Percentiles rank a stretch among this genome's conserved stretches.
Conservation (phyloP, 106 monocot genomes). For the Gastrodia elata region DNA sequence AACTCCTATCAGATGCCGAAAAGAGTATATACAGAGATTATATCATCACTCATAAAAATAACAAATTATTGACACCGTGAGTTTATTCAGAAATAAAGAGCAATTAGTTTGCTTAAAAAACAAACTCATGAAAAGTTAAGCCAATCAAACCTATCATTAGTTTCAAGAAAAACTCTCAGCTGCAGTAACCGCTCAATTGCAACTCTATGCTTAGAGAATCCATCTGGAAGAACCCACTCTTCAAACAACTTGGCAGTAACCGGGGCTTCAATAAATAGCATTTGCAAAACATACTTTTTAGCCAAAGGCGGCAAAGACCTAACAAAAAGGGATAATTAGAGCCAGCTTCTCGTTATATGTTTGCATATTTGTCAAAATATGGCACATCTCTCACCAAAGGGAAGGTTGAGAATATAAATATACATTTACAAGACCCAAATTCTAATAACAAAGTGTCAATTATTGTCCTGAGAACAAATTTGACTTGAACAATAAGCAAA, state of each 20-base stretch:
- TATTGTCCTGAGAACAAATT: not conserved
- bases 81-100: not conserved
- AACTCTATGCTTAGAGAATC: conserved; percentile 81
- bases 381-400: not conserved
- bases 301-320: conserved; percentile 90
- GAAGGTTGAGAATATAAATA: not conserved
- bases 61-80: not conserved
- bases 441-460: not conserved
- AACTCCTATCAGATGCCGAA: not conserved
- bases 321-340: not conserved
- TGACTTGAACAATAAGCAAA: not conserved
- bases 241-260: conserved; percentile 69
- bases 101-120: not conserved
- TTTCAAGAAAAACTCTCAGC: conserved; percentile 77
- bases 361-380: not conserved
- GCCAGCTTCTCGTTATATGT: not conserved
- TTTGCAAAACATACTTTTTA: conserved; percentile 88
- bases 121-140: not conserved
- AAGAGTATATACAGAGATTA: not conserved
- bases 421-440: not conserved
- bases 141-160: conserved; percentile 49
- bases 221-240: conserved; percentile 85
- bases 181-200: conserved; percentile 79
- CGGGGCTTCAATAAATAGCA: conserved; percentile 64
- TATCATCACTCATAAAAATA: not conserved